Conservation (phyloP, 1,284 basidiomycete species). For the Cerrena zonata region DNA sequence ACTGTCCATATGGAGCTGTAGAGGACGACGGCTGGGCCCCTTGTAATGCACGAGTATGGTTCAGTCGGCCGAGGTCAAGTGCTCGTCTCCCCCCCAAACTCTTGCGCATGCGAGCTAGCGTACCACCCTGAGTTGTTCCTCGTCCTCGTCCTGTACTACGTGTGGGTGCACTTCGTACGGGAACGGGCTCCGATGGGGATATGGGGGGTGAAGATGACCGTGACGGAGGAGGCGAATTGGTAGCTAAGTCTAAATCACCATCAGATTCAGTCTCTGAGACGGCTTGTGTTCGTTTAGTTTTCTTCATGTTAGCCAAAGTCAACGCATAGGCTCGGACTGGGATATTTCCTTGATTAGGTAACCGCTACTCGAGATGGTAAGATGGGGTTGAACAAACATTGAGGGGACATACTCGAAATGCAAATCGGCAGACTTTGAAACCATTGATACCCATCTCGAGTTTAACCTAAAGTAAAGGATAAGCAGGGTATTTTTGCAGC, state of each 20-base stretch:
- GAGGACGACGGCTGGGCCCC: not conserved
- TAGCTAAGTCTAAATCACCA: too few species aligned
- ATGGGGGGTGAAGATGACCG: too few species aligned
- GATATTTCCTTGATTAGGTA: constrained; percentile 6
- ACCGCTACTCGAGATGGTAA: constrained; percentile 2
- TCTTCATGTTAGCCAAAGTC: not conserved
- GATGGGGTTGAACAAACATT: not conserved
- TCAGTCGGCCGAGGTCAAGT: not conserved
- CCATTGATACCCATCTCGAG: not conserved
- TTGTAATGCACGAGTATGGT: not conserved
- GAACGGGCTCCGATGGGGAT: too few species aligned
- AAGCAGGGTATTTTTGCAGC: not conserved
- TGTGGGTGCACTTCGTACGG: not conserved
- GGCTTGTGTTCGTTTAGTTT: not conserved
- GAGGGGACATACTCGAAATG: constrained; percentile 4
- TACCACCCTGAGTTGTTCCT: not conserved
- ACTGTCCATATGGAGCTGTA: not conserved
- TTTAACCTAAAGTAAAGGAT: not conserved
- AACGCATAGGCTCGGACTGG: not conserved
- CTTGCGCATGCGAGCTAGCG: not conserved
- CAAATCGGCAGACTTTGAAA: constrained; percentile 8
- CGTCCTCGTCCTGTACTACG: not conserved
- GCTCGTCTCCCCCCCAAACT: not conserved
- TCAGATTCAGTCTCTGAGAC: not conserved
- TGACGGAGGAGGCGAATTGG: too few species aligned